Base-by-base conservation (phyloP, 1,284 basidiomycete genomes). In the Trichosporon asahii region DNA sequence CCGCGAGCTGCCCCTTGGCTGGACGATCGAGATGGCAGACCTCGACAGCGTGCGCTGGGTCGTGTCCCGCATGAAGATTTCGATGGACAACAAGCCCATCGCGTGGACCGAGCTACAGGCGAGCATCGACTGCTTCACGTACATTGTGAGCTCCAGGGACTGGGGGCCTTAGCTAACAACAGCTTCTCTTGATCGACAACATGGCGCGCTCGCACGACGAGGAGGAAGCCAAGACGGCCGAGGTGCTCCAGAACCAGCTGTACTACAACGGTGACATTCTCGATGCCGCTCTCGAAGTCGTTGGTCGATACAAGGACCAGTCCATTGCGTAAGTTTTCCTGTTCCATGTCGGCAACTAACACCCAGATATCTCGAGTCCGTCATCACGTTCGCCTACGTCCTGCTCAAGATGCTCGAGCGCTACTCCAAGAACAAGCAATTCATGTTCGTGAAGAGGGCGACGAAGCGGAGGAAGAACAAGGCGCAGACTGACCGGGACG, bases 181-280 rank as follows among this genome's bases (percentile, higher is more conserved):
- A 88, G 87, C 87, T 98, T 35, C 87, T 92, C 44, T 87, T 95
- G 72, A 90, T 97, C 76, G 93, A 96, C 76, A 82, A 81, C 12
- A 88, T 91, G 86, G 74, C 84, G 5, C 73, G 75, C 60, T 78
- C 83, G 31, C 71, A 75, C 3, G 89, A 90, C 67, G 83, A 88
- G n/a, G 86, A 86, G 3, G 86, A 93, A 70, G 83, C 85, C 40
- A 91, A 95, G 57, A 90, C 90, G 5, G 91, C 94, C 44, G 89
- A 89, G 69, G 85, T 90, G 14, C 85, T 98, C 2, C 92, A 94
- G 76, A 89, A 94, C 76, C 92, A 95, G 81, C 85, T 98, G 49
- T 90, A 97, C 76, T 98, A 97, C 84, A 94, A 95, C 76, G 93
- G 92, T 40, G 93, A 95, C 74, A 90, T 95, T 18, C 88, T 98